phyloP scores from a whole-genome alignment of 169 alveolate species.

The Blepharisma undulans region DNA sequence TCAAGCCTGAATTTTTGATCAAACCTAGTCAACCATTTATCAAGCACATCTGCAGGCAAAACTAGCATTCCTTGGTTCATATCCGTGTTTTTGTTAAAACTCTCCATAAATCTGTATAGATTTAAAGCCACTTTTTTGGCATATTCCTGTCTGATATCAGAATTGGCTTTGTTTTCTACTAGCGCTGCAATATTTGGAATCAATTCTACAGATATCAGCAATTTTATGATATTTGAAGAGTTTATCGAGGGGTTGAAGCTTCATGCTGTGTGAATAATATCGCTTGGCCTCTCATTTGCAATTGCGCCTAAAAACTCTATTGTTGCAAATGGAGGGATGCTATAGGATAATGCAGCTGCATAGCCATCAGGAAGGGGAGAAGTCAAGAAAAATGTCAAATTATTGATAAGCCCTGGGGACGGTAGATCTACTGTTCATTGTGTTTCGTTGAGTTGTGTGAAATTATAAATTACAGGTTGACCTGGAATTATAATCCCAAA shows the following conservation, averaged over 20 bases:
- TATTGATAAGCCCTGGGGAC: slow-evolving; percentile 65
- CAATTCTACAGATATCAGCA: slow-evolving; percentile 72
- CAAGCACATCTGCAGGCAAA: slow-evolving; percentile 84
- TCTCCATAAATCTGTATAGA: slow-evolving; percentile 80
- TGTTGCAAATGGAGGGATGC: slow-evolving; percentile 72
- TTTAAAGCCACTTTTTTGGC: slow-evolving; percentile 86
- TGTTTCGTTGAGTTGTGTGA: not conserved
- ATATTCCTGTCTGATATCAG: slow-evolving; percentile 68
- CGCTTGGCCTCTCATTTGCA: slow-evolving; percentile 81
- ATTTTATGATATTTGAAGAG: slow-evolving; percentile 48
- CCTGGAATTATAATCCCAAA: slow-evolving; percentile 41
- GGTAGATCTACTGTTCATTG: slow-evolving; percentile 56
- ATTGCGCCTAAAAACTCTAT: slow-evolving; percentile 84
- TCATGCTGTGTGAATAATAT: slow-evolving; percentile 84
- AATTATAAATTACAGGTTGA: not conserved
- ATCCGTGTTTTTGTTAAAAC: slow-evolving; percentile 70
- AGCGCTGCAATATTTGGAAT: slow-evolving; percentile 58
- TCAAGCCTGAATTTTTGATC: slow-evolving; percentile 83
- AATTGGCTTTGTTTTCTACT: slow-evolving; percentile 60
- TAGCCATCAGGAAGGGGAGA: slow-evolving; percentile 64
- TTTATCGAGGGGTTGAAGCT: slow-evolving; percentile 77
- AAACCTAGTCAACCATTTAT: slow-evolving; percentile 86
- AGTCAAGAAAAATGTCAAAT: slow-evolving; percentile 69
- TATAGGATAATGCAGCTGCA: slow-evolving; percentile 76
- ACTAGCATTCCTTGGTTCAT: slow-evolving; percentile 57